Evolutionary conservation across 305 asterid species (phyloP).

Genomic region (Nicotiana rustica): DNA sequence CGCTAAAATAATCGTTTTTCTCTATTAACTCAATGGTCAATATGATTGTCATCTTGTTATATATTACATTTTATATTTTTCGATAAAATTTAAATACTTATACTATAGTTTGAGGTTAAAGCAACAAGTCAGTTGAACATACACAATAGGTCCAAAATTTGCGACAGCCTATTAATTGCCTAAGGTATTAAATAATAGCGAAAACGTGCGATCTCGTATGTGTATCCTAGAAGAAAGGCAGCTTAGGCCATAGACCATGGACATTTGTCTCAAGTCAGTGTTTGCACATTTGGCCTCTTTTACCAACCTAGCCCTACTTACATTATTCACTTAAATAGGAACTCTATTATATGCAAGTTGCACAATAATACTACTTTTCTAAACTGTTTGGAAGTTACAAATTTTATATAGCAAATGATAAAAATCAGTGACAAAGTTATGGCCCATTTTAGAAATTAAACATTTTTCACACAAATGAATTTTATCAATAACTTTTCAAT

Average conservation of each 20-base stretch:
- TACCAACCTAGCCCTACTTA: conserved; percentile 29
- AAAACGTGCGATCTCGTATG: conserved; percentile 11
- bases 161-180: not conserved
- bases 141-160: not conserved
- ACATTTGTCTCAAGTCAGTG: not conserved
- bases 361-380: not conserved
- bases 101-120: not conserved
- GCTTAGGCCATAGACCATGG: conserved; percentile 24
- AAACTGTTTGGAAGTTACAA: not conserved
- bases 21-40: too few relatives aligned
- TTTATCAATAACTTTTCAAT: not conserved
- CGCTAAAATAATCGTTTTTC: too few relatives aligned
- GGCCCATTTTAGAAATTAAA: not conserved
- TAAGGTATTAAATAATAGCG: not conserved
- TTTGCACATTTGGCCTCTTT: conserved; percentile 19
- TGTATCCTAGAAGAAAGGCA: conserved; percentile 28
- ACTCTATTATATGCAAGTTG: not conserved
- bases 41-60: too few relatives aligned
- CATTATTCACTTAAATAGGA: not conserved
- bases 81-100: too few relatives aligned
- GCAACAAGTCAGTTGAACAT: not conserved
- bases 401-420: not conserved
- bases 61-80: too few relatives aligned
- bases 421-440: not conserved
- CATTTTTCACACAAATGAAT: not conserved